phyloP scores from a whole-genome alignment of 495 filamentous ascomycete species.

The Neurospora sp. region DNA sequence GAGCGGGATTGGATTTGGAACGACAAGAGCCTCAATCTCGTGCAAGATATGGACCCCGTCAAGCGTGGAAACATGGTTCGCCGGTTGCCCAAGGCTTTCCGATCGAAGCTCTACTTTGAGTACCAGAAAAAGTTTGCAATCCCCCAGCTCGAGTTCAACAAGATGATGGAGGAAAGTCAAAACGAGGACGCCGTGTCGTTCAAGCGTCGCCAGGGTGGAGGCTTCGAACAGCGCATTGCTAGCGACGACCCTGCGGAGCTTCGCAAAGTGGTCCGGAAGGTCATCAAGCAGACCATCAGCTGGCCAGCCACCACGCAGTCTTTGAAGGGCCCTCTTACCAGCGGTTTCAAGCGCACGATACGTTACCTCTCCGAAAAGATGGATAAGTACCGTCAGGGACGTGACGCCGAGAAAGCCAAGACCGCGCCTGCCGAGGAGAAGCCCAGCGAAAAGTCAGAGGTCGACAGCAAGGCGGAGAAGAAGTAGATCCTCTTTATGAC shows the following conservation, averaged over 20 bases:
- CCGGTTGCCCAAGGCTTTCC: conserved; percentile 77
- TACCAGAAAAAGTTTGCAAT: conserved; percentile 87
- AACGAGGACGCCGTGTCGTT: conserved; percentile 60
- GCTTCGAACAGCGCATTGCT: conserved; percentile 78
- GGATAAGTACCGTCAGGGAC: conserved; percentile 52
- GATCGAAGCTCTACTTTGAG: conserved; percentile 81
- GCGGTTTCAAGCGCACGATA: conserved; percentile 56
- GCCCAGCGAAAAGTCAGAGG: background rate
- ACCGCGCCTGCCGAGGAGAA: background rate
- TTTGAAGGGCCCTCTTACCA: conserved; percentile 68
- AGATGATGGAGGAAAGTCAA: conserved; percentile 68
- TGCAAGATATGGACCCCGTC: conserved; percentile 84
- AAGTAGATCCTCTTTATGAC: conserved; percentile 3
- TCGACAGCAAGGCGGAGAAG: conserved; percentile 1
- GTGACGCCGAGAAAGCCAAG: conserved; percentile 10
- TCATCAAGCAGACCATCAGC: conserved; percentile 74
- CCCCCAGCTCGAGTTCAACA: conserved; percentile 69
- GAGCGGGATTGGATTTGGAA: conserved; percentile 57
- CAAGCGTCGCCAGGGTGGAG: conserved; percentile 64
- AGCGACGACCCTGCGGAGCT: conserved; percentile 54
- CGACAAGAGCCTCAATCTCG: conserved; percentile 42
- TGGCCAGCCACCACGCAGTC: conserved; percentile 87
- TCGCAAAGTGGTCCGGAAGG: conserved; percentile 51
- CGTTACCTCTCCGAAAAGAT: conserved; percentile 80
- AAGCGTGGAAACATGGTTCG: conserved; percentile 93